Evolutionary conservation across 805 yeast genomes (phyloP), one percentile per base, ranked within the genome.

Genomic region (Saturnispora silvae): DNA sequence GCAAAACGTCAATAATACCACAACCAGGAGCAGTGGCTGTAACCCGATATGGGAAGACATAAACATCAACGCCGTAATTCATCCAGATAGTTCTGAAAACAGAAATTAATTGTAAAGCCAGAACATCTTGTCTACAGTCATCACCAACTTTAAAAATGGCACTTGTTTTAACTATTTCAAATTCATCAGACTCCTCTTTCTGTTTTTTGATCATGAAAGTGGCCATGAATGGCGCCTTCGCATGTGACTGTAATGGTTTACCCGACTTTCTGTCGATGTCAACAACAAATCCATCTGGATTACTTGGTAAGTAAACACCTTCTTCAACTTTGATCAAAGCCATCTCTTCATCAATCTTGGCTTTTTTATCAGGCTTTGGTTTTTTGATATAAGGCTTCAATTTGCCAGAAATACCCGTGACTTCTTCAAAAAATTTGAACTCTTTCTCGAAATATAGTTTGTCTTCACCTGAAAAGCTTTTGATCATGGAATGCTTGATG

Each of bases 11-110:
- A 63, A 92, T 92, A 31, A 92, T 94, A 60, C 99, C 99, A 64
- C 97, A 87, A 0, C 99, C 98, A 1, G 98, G 97, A 3, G 95
- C 96, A 8, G 99, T 92, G 1, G 99, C 98, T 0, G 96, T 87
- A 19, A 92, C 98, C 46, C 96, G 65, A 59, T 92, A 73, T 1
- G 99, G 98, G 61, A 75, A 94, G 19, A 92, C 94, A 58, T 68
- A 92, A 30, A 89, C 71, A 56, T 92, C 97, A 44, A 92, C 65
- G 1, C 97, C 97, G 10, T 82, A 76, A 45, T 75, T 71, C 44
- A 75, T 73, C 94, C 96, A 92, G 36, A 92, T 83, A 31, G 89
- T 77, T 50, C 95, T 72, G 67, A 94, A 92, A 26, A 92, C 77
- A 3, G 96, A 81, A 40, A 94, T 81, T 52, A 92, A 65, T 55